Percentiles rank a stretch among this genome's conserved stretches.
Evolutionary conservation across 805 yeast genomes (phyloP).

Genomic region (Metschnikowia vanudenii): DNA sequence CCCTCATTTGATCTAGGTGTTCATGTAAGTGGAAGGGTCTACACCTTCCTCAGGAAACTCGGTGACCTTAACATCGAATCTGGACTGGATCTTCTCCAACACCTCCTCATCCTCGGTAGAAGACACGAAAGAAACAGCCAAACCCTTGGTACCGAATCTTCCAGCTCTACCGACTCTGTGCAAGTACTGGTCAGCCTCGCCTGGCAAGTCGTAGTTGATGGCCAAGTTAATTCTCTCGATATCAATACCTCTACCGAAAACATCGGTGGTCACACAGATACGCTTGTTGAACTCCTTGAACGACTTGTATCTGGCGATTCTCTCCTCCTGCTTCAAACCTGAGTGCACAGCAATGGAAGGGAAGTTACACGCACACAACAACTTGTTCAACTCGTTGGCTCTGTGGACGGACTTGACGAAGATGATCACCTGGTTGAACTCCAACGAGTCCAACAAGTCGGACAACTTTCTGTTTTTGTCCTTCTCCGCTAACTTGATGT

Average conservation of each 20-base stretch:
- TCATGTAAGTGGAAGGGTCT: constrained; percentile 97
- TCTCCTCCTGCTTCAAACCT: constrained; percentile 94
- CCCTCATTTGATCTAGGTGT: constrained; percentile 52
- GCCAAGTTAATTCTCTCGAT: constrained; percentile 98
- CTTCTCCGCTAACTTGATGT: constrained; percentile 80
- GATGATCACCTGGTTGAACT: constrained; percentile 96
- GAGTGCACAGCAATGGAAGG: constrained; percentile 97
- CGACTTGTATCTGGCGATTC: constrained; percentile 93
- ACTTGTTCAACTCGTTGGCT: constrained; percentile 86
- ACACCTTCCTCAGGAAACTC: constrained; percentile 98
- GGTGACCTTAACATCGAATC: constrained; percentile 93
- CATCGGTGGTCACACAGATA: constrained; percentile 97
- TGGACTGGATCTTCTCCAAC: constrained; percentile 87
- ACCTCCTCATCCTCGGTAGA: constrained; percentile 86
- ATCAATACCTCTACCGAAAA: constrained; percentile 99
- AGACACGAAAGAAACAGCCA: constrained; percentile 87
- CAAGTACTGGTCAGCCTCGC: constrained; percentile 95
- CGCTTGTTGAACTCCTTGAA: constrained; percentile 98
- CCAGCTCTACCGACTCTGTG: constrained; percentile 99
- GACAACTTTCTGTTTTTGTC: constrained; percentile 92
- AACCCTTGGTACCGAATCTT: constrained; percentile 99
- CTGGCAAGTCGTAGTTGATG: constrained; percentile 94
- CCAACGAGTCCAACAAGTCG: constrained; percentile 88
- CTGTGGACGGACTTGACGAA: constrained; percentile 90
- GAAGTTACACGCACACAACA: constrained; percentile 88